Evolutionary conservation across 1,284 basidiomycete genomes (phyloP).

Genomic region (Sporisorium sorghi): DNA sequence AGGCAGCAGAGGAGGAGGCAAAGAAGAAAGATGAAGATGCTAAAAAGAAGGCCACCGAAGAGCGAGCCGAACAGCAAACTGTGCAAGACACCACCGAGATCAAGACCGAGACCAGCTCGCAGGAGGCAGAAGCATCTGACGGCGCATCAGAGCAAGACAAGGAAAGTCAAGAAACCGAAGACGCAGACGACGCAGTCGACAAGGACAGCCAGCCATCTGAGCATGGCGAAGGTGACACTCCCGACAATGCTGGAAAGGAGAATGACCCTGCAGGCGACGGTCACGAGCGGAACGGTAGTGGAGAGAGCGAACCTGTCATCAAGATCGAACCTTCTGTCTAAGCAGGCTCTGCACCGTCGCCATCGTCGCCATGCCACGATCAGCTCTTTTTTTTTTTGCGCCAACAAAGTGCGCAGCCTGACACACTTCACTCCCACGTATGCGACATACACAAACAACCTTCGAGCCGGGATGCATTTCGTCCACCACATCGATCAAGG

Average conservation of each 20-base stretch:
- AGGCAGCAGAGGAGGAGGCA: constrained; percentile 3
- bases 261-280: background rate
- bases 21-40: background rate
- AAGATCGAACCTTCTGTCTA: background rate
- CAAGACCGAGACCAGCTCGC: too few species aligned
- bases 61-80: background rate
- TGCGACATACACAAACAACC: too few species aligned
- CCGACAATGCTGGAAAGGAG: background rate
- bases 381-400: too few species aligned
- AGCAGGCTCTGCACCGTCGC: background rate
- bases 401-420: too few species aligned
- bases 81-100: background rate
- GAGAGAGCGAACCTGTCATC: background rate
- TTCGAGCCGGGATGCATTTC: too few species aligned
- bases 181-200: background rate
- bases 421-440: too few species aligned
- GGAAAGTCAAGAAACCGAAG: background rate
- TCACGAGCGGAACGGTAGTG: background rate
- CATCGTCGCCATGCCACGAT: too few species aligned
- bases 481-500: too few species aligned
- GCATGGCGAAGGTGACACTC: background rate
- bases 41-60: background rate
- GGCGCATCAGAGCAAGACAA: background rate
- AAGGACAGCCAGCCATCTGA: background rate
- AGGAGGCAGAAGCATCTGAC: background rate